phyloP scores from a whole-genome alignment of 1,139 yeast genomes.

The Candida pseudoviswanathii region DNA sequence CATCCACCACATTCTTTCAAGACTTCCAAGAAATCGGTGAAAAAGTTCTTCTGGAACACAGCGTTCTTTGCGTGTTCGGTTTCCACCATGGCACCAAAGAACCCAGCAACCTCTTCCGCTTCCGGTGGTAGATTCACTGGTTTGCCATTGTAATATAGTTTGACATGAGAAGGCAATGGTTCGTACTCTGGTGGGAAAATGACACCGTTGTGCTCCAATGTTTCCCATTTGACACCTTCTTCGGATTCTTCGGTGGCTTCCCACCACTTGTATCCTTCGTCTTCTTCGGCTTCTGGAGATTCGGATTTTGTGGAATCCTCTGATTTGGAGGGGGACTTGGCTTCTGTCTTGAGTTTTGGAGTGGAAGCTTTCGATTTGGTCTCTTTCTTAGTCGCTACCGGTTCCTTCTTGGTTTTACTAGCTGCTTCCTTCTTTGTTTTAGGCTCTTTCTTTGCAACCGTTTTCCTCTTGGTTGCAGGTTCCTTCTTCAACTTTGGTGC shows the following conservation, averaged over 20 bases:
- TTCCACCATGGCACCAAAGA: conserved; percentile 85
- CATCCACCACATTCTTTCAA: conserved; percentile 64
- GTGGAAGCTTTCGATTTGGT: conserved; percentile 5
- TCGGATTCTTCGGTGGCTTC: conserved; percentile 65
- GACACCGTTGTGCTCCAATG: conserved; percentile 87
- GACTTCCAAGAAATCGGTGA: conserved; percentile 72
- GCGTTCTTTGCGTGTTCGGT: conserved; percentile 90
- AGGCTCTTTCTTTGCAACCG: conserved; percentile 5
- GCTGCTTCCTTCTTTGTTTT: conserved; percentile 1
- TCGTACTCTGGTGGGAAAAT: conserved; percentile 91
- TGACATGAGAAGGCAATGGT: conserved; percentile 80
- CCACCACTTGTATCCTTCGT: conserved; percentile 82
- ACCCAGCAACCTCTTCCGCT: conserved; percentile 97
- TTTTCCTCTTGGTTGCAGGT: conserved; percentile 6
- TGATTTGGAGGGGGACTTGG: conserved; percentile 6
- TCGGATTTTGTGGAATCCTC: conserved; percentile 12
- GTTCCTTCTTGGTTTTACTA: conserved; percentile 8
- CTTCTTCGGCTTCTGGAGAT: conserved; percentile 48
- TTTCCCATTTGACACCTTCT: conserved; percentile 77
- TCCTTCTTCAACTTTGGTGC: conserved; percentile 4
- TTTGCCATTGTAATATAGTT: conserved; percentile 71
- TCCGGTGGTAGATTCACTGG: conserved; percentile 72
- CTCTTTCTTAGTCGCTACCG: conserved; percentile 8
- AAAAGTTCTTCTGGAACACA: conserved; percentile 83
- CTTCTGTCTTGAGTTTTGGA: conserved; percentile 7